Evolutionary conservation across 2,329 filamentous ascomycete species (phyloP).

Genomic region (Xylariaceae sp.): DNA sequence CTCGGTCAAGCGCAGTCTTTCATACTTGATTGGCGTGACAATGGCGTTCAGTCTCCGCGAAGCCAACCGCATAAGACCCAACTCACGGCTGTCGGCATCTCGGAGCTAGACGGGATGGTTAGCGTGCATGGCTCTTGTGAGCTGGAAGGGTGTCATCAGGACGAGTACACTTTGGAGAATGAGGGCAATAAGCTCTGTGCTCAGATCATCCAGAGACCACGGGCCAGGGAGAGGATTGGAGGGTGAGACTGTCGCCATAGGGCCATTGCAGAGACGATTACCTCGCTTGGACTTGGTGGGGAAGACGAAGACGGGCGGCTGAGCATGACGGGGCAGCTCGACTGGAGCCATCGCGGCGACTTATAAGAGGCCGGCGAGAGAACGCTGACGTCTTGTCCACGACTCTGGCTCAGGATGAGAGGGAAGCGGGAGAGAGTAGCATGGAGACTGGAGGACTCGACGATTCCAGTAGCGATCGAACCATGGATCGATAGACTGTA

Average conservation of each 20-base stretch:
- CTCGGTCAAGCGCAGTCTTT: slow-evolving; percentile 29
- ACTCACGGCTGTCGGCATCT: slow-evolving; percentile 27
- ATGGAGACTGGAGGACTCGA: background rate
- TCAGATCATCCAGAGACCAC: slow-evolving; percentile 29
- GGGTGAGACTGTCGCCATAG: slow-evolving; percentile 10
- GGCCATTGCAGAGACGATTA: slow-evolving; percentile 3
- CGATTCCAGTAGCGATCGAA: background rate
- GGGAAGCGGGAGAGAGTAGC: background rate
- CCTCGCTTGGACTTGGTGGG: slow-evolving; percentile 1
- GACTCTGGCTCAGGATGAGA: background rate
- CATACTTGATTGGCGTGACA: slow-evolving; percentile 35
- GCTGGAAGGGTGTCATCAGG: too few relatives aligned
- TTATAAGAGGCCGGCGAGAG: background rate
- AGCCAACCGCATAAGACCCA: slow-evolving; percentile 28
- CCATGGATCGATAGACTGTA: background rate
- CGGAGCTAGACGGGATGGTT: slow-evolving; percentile 26
- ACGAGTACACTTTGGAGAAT: slow-evolving; percentile 33
- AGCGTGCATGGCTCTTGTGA: slow-evolving; percentile 6
- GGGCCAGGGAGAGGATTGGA: slow-evolving; percentile 5
- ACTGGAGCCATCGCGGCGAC: slow-evolving; percentile 7
- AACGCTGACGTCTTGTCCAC: background rate
- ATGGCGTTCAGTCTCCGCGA: slow-evolving; percentile 34
- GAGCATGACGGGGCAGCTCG: slow-evolving; percentile 3
- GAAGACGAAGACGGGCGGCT: slow-evolving; percentile 3
- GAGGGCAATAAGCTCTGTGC: slow-evolving; percentile 34